Conservation (phyloP, 2,329 filamentous ascomycete genomes). For the Nemania bipapillata region DNA sequence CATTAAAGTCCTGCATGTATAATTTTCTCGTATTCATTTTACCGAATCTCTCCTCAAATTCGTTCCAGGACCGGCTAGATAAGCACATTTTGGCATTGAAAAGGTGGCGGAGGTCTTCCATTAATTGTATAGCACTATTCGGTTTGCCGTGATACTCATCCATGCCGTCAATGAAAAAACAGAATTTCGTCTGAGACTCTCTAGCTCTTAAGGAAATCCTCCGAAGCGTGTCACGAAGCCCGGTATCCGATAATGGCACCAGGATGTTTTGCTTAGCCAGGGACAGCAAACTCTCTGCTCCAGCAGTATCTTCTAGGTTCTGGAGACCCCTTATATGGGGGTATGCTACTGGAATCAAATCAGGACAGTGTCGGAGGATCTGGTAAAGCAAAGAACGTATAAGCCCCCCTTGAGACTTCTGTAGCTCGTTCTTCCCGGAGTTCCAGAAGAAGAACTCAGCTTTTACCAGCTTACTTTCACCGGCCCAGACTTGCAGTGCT, state of each 20-base stretch:
- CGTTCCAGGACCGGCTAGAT: conserved; percentile 18
- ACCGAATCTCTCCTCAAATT: conserved; percentile 5
- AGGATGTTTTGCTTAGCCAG: neutral
- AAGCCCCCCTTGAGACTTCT: conserved; percentile 8
- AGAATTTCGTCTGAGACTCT: conserved; percentile 5
- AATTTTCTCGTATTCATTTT: neutral
- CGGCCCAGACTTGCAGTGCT: conserved; percentile 48
- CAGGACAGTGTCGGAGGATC: conserved; percentile 2
- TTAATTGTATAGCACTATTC: neutral
- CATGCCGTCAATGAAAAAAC: conserved; percentile 23
- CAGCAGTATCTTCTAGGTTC: neutral
- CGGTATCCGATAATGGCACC: neutral
- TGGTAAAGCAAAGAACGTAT: conserved; percentile 6
- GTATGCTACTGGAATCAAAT: neutral
- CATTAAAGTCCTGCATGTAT: conserved; percentile 11
- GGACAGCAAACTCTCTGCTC: neutral
- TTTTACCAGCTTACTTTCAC: conserved; percentile 34
- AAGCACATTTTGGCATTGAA: conserved; percentile 9
- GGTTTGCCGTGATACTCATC: conserved; percentile 18
- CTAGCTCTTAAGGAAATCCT: neutral
- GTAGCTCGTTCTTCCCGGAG: conserved; percentile 35
- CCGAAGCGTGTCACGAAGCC: neutral
- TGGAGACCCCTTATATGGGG: neutral
- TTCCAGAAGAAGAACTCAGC: conserved; percentile 53
- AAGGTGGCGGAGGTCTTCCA: neutral